phyloP scores from a whole-genome alignment of 2,329 filamentous ascomycete genomes.

The Penicillium vulpinum region DNA sequence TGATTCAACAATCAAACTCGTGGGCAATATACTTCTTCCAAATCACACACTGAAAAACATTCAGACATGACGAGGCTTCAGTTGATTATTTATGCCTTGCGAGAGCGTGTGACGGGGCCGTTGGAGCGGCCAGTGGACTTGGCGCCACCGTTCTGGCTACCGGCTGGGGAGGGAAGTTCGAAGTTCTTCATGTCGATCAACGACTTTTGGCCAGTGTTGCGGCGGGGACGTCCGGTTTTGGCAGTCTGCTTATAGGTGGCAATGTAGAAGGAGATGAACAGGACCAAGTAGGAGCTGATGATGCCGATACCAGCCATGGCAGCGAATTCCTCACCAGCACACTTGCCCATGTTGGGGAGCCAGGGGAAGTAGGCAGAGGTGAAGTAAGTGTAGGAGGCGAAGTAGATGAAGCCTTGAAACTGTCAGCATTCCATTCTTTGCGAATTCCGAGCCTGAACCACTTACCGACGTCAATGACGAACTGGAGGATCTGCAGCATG shows the following conservation, averaged over 20 bases:
- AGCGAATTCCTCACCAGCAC: constrained; percentile 94
- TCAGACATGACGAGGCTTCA: not conserved
- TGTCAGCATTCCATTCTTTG: constrained; percentile 7
- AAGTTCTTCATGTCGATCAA: constrained; percentile 80
- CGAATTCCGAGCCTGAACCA: constrained; percentile 8
- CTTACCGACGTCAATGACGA: constrained; percentile 93
- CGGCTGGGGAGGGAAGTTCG: constrained; percentile 53
- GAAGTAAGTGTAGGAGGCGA: constrained; percentile 99
- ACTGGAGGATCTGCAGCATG: constrained; percentile 93
- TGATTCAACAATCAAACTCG: not conserved
- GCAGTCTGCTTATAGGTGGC: constrained; percentile 81
- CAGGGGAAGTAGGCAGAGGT: constrained; percentile 82
- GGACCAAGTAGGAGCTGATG: constrained; percentile 89
- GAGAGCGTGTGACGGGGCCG: constrained; percentile 48
- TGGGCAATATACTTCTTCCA: not conserved
- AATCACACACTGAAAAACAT: not conserved
- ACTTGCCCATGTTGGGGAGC: constrained; percentile 80
- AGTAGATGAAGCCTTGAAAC: constrained; percentile 87
- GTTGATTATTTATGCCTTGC: constrained; percentile 45
- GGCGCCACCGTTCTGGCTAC: constrained; percentile 30
- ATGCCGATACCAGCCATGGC: constrained; percentile 90
- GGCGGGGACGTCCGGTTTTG: constrained; percentile 45
- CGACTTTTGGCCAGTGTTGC: constrained; percentile 74
- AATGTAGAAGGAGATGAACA: constrained; percentile 99
- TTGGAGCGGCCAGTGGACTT: constrained; percentile 44